Percentiles rank a stretch among this genome's conserved stretches.
phyloP scores from a whole-genome alignment of 805 yeast genomes.

The Lipomyces chichibuensis region DNA sequence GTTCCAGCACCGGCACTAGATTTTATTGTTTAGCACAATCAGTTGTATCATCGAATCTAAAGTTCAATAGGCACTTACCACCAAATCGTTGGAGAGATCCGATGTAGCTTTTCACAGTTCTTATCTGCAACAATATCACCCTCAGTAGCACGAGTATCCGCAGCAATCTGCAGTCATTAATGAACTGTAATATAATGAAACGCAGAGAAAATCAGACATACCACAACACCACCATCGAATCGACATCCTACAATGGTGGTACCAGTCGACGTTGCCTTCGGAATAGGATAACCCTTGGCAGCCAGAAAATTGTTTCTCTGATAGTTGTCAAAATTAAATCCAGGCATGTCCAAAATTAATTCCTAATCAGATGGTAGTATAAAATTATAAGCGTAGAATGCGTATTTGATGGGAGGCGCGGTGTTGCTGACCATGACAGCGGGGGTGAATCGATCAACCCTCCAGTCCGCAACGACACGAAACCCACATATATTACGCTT shows the following conservation, averaged over 20 bases:
- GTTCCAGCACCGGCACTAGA: conserved; percentile 97
- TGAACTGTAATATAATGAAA: neutral
- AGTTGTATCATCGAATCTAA: neutral
- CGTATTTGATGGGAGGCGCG: neutral
- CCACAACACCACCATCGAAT: conserved; percentile 87
- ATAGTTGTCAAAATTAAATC: conserved; percentile 88
- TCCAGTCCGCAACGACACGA: neutral
- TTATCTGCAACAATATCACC: conserved; percentile 97
- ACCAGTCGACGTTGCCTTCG: conserved; percentile 95
- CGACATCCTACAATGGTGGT: conserved; percentile 98
- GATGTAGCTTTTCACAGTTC: conserved; percentile 92
- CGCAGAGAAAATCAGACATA: conserved; percentile 30
- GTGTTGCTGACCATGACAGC: neutral
- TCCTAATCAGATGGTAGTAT: neutral
- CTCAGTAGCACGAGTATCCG: conserved; percentile 97
- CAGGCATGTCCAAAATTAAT: conserved; percentile 44
- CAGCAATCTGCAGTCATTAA: conserved; percentile 63
- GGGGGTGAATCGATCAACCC: too few relatives aligned
- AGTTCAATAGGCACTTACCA: conserved; percentile 28
- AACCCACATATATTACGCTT: neutral
- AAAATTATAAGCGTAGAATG: neutral
- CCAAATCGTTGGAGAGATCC: conserved; percentile 86
- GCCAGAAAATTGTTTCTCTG: conserved; percentile 82
- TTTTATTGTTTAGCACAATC: neutral
- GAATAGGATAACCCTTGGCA: conserved; percentile 71